Conservation (phyloP, 805 yeast genomes). For the Candida schatavii region DNA sequence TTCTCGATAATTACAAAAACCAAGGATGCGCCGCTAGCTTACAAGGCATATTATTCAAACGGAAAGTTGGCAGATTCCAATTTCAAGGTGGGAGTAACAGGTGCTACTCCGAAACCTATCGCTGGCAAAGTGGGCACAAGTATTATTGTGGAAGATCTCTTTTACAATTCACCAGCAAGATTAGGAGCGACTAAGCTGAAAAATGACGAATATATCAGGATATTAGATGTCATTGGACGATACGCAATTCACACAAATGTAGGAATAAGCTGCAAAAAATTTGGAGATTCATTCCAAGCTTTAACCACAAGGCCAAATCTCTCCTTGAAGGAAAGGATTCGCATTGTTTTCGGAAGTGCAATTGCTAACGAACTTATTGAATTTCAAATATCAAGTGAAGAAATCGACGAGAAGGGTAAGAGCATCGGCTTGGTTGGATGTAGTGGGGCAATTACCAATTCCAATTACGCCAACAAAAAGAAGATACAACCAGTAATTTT, state of each 20-base stretch:
- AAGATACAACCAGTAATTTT: conserved; percentile 69
- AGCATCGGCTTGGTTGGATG: conserved; percentile 50
- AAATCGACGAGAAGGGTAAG: conserved; percentile 4
- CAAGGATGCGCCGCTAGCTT: conserved; percentile 58
- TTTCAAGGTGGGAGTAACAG: conserved; percentile 33
- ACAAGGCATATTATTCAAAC: conserved; percentile 62
- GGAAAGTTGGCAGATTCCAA: conserved; percentile 55
- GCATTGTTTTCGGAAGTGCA: conserved; percentile 66
- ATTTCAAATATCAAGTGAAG: conserved; percentile 32
- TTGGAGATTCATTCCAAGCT: conserved; percentile 70
- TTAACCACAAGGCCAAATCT: conserved; percentile 55
- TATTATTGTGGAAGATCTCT: conserved; percentile 80
- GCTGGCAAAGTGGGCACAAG: conserved; percentile 92
- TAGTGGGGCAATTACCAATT: conserved; percentile 63
- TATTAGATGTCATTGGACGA: conserved; percentile 78
- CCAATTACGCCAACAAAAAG: conserved; percentile 70
- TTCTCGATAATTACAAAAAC: conserved; percentile 78
- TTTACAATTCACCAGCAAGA: conserved; percentile 83
- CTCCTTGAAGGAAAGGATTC: conserved; percentile 61
- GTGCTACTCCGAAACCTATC: conserved; percentile 53
- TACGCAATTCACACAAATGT: conserved; percentile 77
- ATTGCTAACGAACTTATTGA: conserved; percentile 65
- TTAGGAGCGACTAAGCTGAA: conserved; percentile 61
- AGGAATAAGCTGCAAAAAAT: conserved; percentile 76
- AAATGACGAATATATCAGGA: conserved; percentile 71